Conservation (phyloP, 2,329 filamentous ascomycete species). For the Aureobasidium subglaciale region DNA sequence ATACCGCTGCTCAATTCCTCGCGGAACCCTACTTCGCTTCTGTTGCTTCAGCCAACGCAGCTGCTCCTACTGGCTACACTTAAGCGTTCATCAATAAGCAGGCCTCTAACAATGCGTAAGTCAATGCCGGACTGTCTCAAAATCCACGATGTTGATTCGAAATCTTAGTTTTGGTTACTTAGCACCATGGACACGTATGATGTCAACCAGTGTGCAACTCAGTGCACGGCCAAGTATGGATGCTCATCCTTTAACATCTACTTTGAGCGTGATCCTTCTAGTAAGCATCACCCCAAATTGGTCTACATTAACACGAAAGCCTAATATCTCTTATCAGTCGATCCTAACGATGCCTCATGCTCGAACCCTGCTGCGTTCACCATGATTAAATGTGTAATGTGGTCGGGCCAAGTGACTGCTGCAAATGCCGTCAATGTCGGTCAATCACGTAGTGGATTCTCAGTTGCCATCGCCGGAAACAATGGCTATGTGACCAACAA, state of each 20-base stretch:
- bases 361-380: conserved; percentile 16
- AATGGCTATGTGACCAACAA: conserved; percentile 31
- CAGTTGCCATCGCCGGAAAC: conserved; percentile 37
- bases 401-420: conserved; percentile 25
- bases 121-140: too few relatives aligned
- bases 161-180: too few relatives aligned
- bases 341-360: conserved; percentile 18
- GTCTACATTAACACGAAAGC: conserved; percentile 4
- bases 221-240: conserved; percentile 6
- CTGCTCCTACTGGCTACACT: conserved; percentile 17
- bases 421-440: conserved; percentile 29
- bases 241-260: conserved; percentile 18
- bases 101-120: conserved; percentile 16
- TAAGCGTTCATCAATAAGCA: conserved; percentile 17
- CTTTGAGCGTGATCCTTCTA: conserved; percentile 16
- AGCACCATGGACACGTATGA: conserved; percentile 15
- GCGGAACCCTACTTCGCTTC: conserved; percentile 17
- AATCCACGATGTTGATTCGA: too few relatives aligned
- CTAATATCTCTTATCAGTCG: neutral
- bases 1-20: conserved; percentile 18
- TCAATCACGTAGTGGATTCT: conserved; percentile 28
- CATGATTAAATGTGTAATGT: conserved; percentile 28
- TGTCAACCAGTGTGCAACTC: neutral
- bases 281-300: neutral
- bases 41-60: conserved; percentile 17